Conservation (phyloP, 306 rosid species). For the Vigna unguiculata region DNA sequence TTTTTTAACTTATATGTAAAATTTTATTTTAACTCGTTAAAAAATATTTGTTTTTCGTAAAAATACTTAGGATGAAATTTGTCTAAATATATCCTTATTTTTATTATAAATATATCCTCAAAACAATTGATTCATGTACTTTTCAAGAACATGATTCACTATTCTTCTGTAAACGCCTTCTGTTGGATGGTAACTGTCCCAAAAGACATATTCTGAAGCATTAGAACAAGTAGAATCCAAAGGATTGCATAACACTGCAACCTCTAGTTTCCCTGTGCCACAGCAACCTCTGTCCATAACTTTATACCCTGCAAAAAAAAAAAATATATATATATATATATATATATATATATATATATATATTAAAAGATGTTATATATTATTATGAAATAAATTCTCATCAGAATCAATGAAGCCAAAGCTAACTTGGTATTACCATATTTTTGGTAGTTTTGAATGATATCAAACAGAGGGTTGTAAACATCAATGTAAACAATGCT, state of each 20-base stretch:
- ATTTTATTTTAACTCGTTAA: no score
- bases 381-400: no score
- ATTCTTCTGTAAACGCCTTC: constrained; percentile 55
- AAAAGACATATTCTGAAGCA: constrained; percentile 57
- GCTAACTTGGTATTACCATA: constrained; percentile 48
- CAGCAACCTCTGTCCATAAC: constrained; percentile 73
- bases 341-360: no score
- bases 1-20: no score
- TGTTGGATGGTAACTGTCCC: constrained; percentile 86
- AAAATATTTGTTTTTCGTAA: no score
- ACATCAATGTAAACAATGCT: constrained; percentile 63
- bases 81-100: no score
- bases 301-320: constrained; percentile 53
- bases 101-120: constrained; percentile 2
- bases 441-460: constrained; percentile 59
- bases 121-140: constrained; percentile 3
- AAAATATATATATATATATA: no score
- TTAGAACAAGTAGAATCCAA: constrained; percentile 55
- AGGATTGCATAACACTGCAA: constrained; percentile 67
- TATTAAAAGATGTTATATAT: no score
- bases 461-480: constrained; percentile 65
- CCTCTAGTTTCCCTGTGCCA: constrained; percentile 69
- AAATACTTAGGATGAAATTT: no score
- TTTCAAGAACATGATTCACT: constrained; percentile 11
- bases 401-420: neutral